A percentile compares a stretch with the other conserved stretches of the same genome.
These are phyloP conservation scores for Capsicum pubescens DNA, from an alignment of 257 asterid genomes.

Conservation along the genomic window DNA sequence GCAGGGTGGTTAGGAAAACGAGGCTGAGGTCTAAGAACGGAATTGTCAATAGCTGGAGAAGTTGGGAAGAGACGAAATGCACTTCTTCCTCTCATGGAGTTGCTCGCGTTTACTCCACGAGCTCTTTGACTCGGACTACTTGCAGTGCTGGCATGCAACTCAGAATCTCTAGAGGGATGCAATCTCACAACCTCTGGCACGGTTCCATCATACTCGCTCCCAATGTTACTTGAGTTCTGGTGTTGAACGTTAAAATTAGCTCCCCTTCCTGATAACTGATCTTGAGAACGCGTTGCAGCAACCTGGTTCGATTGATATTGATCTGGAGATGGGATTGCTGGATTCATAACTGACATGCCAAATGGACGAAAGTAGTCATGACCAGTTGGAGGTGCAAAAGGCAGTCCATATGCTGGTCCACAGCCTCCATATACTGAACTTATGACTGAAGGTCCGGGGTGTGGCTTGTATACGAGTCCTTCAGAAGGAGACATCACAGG, in stretches of 20 bases:
- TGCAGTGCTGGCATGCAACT: slow-evolving; percentile 65
- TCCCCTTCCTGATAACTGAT: slow-evolving; percentile 37
- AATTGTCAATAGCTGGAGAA: slow-evolving; percentile 39
- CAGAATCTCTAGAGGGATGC: slow-evolving; percentile 45
- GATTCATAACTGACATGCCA: slow-evolving; percentile 56
- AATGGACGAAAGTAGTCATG: slow-evolving; percentile 63
- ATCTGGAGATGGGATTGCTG: slow-evolving; percentile 45
- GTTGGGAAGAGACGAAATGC: slow-evolving; percentile 60
- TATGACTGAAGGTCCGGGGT: slow-evolving; percentile 55
- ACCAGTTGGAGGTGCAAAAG: slow-evolving; percentile 42
- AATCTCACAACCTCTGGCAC: slow-evolving; percentile 29
- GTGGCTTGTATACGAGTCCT: slow-evolving; percentile 88
- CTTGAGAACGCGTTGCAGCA: slow-evolving; percentile 33
- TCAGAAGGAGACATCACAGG: slow-evolving; percentile 95
- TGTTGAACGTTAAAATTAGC: slow-evolving; percentile 36
- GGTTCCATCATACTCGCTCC: slow-evolving; percentile 39
- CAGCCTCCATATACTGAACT: slow-evolving; percentile 46
- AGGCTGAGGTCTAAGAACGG: slow-evolving; percentile 29
- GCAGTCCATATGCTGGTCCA: slow-evolving; percentile 48
- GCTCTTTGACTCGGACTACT: slow-evolving; percentile 57
- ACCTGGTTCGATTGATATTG: slow-evolving; percentile 44
- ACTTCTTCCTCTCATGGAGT: slow-evolving; percentile 40
- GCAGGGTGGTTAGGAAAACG: slow-evolving; percentile 34
- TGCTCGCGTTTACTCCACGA: slow-evolving; percentile 28
- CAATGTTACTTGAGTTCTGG: slow-evolving; percentile 32